These are phyloP conservation scores for Microsporum canis DNA, from an alignment of 2,329 filamentous ascomycete species.

Conservation along the genomic window DNA sequence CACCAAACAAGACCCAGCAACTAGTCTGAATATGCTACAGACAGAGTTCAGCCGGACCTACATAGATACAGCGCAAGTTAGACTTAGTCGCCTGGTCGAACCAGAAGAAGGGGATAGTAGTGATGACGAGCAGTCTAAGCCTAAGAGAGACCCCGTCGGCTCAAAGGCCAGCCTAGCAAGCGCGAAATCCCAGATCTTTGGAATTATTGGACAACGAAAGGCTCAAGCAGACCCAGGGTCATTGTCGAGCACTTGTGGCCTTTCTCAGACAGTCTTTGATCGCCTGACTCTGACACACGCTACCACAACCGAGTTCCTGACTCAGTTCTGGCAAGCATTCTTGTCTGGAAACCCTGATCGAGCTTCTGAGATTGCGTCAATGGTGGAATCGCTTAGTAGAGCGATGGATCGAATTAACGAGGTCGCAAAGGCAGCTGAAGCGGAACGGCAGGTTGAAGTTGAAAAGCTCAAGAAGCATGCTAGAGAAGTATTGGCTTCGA, in stretches of 20 bases:
- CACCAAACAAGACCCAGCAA: constrained; percentile 55
- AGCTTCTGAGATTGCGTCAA: constrained; percentile 65
- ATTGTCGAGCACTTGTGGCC: constrained; percentile 33
- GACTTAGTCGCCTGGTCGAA: constrained; percentile 52
- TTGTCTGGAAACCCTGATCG: constrained; percentile 75
- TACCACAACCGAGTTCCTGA: constrained; percentile 89
- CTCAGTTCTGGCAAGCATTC: constrained; percentile 92
- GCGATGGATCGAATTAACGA: constrained; percentile 68
- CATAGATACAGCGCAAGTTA: constrained; percentile 48
- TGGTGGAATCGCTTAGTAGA: constrained; percentile 69
- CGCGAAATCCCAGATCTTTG: constrained; percentile 46
- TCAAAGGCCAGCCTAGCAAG: constrained; percentile 54
- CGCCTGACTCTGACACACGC: constrained; percentile 68
- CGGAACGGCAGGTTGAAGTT: constrained; percentile 56
- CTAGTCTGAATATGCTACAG: constrained; percentile 55
- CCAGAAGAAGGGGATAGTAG: constrained; percentile 52
- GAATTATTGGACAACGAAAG: constrained; percentile 48
- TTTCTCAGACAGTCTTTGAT: constrained; percentile 46
- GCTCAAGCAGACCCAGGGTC: constrained; percentile 30
- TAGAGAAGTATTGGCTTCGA: constrained; percentile 57
- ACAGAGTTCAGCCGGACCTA: constrained; percentile 44
- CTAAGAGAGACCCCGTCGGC: constrained; percentile 45
- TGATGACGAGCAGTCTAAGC: constrained; percentile 43
- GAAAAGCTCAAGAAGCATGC: constrained; percentile 58
- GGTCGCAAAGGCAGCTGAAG: constrained; percentile 69